These are phyloP conservation scores for Petunia axillaris DNA, from an alignment of 257 asterid genomes.

Conservation along the genomic window DNA sequence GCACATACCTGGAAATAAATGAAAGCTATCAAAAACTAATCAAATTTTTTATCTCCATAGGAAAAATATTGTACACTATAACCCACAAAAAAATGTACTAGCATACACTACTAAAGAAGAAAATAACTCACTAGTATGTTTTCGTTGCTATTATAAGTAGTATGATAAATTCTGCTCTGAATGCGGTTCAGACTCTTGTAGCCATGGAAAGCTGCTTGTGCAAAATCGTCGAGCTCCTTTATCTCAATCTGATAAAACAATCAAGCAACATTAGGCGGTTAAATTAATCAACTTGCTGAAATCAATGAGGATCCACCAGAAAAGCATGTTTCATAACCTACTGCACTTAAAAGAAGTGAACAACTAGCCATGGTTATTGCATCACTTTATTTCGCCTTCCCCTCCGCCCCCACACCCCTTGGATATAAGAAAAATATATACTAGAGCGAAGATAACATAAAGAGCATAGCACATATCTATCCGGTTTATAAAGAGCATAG, in stretches of 20 bases:
- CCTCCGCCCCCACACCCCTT: no score
- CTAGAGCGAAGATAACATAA: not conserved
- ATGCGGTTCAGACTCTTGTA: constrained; percentile 92
- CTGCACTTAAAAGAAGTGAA: not conserved
- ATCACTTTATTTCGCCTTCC: no score
- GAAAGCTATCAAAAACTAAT: constrained; percentile 32
- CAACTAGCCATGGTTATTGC: no score
- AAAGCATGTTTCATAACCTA: not conserved
- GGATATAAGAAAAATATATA: not conserved
- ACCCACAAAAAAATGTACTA: not conserved
- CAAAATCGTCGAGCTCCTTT: constrained; percentile 91
- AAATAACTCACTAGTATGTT: constrained; percentile 74
- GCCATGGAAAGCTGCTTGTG: constrained; percentile 98
- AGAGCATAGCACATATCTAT: not conserved
- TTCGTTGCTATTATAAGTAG: constrained; percentile 79
- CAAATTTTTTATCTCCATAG: constrained; percentile 32
- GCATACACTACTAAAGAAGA: not conserved
- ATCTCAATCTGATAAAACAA: constrained; percentile 73
- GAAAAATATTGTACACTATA: constrained; percentile 8
- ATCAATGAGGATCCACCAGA: constrained; percentile 14
- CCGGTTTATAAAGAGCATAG: not conserved
- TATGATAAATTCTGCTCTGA: constrained; percentile 94
- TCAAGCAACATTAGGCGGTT: constrained; percentile 23
- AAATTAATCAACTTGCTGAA: constrained; percentile 4
- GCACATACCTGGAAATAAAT: constrained; percentile 84